Conservation (phyloP, 257 asterid genomes). For the Nicotiana noctiflora region DNA sequence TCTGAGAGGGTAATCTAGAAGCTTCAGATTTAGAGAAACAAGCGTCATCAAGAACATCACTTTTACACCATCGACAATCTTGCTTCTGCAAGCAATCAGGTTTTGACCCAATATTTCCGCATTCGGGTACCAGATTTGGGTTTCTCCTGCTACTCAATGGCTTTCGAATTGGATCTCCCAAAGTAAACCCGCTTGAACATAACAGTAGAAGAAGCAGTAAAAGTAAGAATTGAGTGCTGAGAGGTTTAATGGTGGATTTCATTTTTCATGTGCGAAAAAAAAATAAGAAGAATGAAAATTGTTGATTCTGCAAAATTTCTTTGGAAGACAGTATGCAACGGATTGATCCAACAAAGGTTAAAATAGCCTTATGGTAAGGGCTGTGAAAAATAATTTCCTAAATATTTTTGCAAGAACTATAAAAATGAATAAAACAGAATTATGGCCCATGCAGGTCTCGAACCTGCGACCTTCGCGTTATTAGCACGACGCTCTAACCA, state of each 20-base stretch:
- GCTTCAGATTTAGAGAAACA: conserved; percentile 38
- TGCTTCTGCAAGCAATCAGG: conserved; percentile 17
- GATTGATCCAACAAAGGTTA: neutral
- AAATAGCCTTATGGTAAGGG: neutral
- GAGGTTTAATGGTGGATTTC: neutral
- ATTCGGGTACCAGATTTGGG: conserved; percentile 3
- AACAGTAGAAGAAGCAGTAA: conserved; percentile 12
- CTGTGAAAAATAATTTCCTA: neutral
- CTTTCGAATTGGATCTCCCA: conserved; percentile 11
- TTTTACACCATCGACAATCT: conserved; percentile 32
- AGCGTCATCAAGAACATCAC: conserved; percentile 26
- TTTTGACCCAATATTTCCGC: conserved; percentile 16
- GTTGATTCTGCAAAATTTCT: neutral
- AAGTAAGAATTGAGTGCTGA: neutral
- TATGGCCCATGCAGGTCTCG: neutral
- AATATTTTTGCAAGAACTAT: too few species aligned
- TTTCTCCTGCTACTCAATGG: neutral
- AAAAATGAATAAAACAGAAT: fast-evolving
- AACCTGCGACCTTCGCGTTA: conserved; percentile 35
- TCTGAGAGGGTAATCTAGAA: conserved; percentile 31
- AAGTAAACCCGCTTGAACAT: neutral
- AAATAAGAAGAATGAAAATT: neutral
- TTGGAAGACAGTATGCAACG: neutral
- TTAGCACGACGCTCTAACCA: conserved; percentile 35
- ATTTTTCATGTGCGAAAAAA: neutral